Evolutionary conservation across 2,329 filamentous ascomycete species (phyloP).

Genomic region (Penicillium capsulatum): DNA sequence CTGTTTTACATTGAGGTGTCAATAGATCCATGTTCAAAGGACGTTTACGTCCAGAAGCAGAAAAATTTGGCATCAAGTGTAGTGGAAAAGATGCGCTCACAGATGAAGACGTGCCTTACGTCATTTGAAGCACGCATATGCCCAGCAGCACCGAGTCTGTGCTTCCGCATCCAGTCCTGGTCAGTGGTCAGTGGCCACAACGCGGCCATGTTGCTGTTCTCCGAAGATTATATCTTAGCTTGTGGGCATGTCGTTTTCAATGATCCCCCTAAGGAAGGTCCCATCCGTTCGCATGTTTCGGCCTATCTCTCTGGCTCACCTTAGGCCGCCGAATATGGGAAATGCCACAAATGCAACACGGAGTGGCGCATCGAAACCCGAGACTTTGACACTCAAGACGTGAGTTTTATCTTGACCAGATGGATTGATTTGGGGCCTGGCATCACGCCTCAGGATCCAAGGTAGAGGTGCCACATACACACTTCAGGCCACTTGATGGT

Average conservation of each 20-base stretch:
- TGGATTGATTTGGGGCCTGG: constrained; percentile 12
- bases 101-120: neutral
- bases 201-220: neutral
- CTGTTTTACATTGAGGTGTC: constrained; percentile 4
- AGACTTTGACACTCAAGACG: constrained; percentile 2
- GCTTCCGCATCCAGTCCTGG: constrained; percentile 5
- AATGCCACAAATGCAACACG: constrained; percentile 7
- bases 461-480: neutral
- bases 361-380: constrained; percentile 7
- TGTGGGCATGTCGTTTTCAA: neutral
- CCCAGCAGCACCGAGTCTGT: constrained; percentile 5
- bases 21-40: neutral
- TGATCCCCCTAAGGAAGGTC: neutral
- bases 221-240: neutral
- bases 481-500: neutral
- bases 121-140: constrained; percentile 11
- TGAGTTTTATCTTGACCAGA: constrained; percentile 6
- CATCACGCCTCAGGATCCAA: constrained; percentile 3
- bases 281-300: constrained; percentile 1
- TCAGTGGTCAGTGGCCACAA: constrained; percentile 4
- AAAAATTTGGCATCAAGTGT: neutral
- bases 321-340: constrained; percentile 2
- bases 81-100: neutral
- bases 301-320: constrained; percentile 3
- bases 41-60: neutral